Evolutionary conservation across 495 filamentous ascomycete species (phyloP).

Genomic region (Endocarpon pusillum): DNA sequence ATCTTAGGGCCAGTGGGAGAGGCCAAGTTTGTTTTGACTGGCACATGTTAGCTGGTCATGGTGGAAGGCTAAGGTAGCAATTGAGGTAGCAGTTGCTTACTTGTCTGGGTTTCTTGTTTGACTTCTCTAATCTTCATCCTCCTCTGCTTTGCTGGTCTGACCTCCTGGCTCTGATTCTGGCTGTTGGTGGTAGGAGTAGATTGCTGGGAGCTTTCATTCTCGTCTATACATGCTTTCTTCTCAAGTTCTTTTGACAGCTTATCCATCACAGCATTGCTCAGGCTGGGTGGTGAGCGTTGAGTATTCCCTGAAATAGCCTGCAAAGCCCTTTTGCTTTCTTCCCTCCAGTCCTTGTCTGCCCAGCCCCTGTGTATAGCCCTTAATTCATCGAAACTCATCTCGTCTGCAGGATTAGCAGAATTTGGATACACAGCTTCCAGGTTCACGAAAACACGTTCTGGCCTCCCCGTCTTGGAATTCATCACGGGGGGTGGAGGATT

Average conservation of each 20-base stretch:
- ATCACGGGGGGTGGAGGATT: too few relatives aligned
- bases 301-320: slow-evolving; percentile 24
- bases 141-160: slow-evolving; percentile 24
- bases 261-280: slow-evolving; percentile 1
- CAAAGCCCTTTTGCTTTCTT: slow-evolving; percentile 21
- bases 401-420: slow-evolving; percentile 43
- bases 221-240: slow-evolving; percentile 16
- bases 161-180: slow-evolving; percentile 22
- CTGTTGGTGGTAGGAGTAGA: slow-evolving; percentile 1
- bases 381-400: slow-evolving; percentile 82
- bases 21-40: slow-evolving; percentile 82
- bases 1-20: slow-evolving; percentile 69
- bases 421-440: slow-evolving; percentile 71
- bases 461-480: slow-evolving; percentile 61
- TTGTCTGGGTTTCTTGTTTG: slow-evolving; percentile 65
- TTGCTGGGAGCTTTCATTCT: slow-evolving; percentile 1
- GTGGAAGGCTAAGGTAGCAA: background rate
- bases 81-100: slow-evolving; percentile 28
- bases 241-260: slow-evolving; percentile 14
- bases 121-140: slow-evolving; percentile 65
- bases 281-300: slow-evolving; percentile 8
- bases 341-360: slow-evolving; percentile 51
- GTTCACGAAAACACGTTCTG: slow-evolving; percentile 74
- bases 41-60: slow-evolving; percentile 6
- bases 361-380: slow-evolving; percentile 65